Evolutionary conservation across 1,139 yeast genomes (phyloP).

Genomic region (Sugiyamaella neomexicana): DNA sequence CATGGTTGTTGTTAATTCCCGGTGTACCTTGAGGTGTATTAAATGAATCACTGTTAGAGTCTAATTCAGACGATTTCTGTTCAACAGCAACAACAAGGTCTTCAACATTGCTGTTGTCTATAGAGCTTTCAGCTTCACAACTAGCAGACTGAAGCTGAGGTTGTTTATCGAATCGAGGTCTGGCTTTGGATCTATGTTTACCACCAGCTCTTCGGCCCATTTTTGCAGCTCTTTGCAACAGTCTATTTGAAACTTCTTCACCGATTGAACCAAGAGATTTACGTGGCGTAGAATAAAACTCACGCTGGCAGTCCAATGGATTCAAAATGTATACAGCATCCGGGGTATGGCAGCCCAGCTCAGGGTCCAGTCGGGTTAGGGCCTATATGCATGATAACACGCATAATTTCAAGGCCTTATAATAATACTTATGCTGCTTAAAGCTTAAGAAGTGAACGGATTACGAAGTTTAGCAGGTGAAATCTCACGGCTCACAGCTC

Average conservation of each 20-base stretch:
- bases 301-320: background rate
- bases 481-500: too few species aligned
- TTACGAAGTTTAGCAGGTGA: too few species aligned
- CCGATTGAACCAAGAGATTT: too few species aligned
- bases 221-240: background rate
- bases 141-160: background rate
- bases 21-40: background rate
- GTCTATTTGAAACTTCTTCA: too few species aligned
- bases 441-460: too few species aligned
- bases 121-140: too few species aligned
- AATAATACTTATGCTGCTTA: background rate
- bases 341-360: background rate
- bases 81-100: background rate
- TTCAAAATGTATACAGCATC: background rate
- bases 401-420: background rate
- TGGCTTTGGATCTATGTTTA: background rate
- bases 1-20: background rate
- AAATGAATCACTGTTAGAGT: background rate
- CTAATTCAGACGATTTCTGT: background rate
- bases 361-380: slow-evolving; percentile 12
- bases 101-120: background rate
- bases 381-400: slow-evolving; percentile 1
- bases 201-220: background rate
- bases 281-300: background rate
- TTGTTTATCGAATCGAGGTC: background rate